These are phyloP conservation scores for Prinsepia uniflora DNA, from an alignment of 306 rosid genomes.

Conservation along the genomic window DNA sequence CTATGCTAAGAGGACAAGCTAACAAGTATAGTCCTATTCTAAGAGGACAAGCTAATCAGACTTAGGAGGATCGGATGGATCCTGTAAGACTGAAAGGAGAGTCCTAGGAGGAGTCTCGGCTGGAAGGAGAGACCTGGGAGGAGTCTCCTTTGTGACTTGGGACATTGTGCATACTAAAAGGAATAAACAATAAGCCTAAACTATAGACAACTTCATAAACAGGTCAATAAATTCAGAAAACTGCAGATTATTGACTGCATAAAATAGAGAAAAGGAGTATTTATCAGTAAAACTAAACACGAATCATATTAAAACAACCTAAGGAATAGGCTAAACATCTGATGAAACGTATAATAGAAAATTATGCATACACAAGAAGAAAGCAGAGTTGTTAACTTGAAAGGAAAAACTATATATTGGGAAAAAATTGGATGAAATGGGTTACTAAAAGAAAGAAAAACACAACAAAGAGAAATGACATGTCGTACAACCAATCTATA, in stretches of 20 bases:
- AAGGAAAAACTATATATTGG: background rate
- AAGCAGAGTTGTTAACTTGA: background rate
- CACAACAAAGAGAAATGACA: background rate
- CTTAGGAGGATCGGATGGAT: no score
- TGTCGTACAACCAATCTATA: background rate
- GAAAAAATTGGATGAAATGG: background rate
- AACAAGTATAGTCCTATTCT: no score
- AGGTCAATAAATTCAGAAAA: background rate
- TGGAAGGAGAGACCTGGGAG: no score
- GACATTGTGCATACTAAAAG: slow-evolving; percentile 14
- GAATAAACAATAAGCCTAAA: background rate
- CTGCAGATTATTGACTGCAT: background rate
- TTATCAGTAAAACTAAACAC: background rate
- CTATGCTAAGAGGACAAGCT: no score
- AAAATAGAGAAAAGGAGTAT: background rate
- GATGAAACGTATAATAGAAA: background rate
- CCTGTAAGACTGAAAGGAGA: no score
- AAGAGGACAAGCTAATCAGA: no score
- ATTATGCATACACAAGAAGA: background rate
- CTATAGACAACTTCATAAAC: background rate
- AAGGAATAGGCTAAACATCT: background rate
- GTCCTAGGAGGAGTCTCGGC: no score
- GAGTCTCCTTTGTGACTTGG: no score
- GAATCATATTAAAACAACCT: background rate
- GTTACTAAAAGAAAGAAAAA: background rate